Base-by-base conservation (phyloP, 257 asterid genomes). In the Solanum sparsipilum region DNA sequence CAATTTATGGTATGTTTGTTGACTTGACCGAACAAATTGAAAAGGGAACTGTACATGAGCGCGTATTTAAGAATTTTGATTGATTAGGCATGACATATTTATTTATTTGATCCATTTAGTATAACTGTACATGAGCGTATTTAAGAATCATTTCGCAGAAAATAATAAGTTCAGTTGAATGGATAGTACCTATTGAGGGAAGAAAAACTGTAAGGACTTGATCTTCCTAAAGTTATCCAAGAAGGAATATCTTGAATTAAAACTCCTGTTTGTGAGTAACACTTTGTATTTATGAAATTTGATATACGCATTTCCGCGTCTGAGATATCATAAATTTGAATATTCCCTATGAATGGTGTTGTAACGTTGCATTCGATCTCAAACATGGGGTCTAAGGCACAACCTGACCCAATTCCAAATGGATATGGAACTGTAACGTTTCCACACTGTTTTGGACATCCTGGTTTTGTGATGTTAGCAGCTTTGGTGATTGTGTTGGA, bases 201-300 rank as follows among this genome's bases (percentile, higher is more conserved):
- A 5, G 98, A 94, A 88, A 92, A 95, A 88, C 91, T 92, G 91
- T 72, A 93, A 2, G 96, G 91, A 3, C 84, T 86, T 7, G 92
- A 86, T 2, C 13, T 16, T 15, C 13, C 70, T 75, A 94, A 86
- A 72, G 34, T 3, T 2, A 91, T 86, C 72, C 93, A 89, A 67
- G 95, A 92, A 9, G 9, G 4, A 79, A 75, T 82, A 0, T 20
- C 20, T 0, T 6, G 39, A 7, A 74, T 52, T 9, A 86, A 1
- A 3, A 79, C 81, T 32, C 98, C 96, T 3, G 87, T 4, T 3
- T 72, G n/a, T 83, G 88, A 89, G 90, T 91, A 95, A 90, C 98
- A 96, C 44, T 1, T 87, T 31, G 16, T 41, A 5, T 94, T 94
- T 13, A 94, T 39, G 31, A 44, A 82, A 91, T 88, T 96, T 46